Conservation (phyloP, 2,329 filamentous ascomycete species). For the Fusarium newnesense region DNA sequence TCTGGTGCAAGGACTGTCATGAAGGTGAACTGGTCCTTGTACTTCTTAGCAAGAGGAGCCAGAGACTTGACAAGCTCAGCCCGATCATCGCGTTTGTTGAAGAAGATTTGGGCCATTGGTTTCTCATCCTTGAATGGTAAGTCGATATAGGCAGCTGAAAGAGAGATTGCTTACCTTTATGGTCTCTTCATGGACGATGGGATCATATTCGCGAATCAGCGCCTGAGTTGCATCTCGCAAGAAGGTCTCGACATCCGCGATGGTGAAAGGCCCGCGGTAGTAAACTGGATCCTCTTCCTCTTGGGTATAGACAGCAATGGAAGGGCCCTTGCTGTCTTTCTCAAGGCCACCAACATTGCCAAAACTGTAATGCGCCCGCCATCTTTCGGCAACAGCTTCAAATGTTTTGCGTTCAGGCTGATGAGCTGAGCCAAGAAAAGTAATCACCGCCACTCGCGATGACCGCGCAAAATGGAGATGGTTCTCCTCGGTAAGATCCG, state of each 20-base stretch:
- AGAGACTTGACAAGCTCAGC: background rate
- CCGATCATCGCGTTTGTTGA: background rate
- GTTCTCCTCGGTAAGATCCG: background rate
- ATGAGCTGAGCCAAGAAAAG: background rate
- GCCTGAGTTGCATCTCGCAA: background rate
- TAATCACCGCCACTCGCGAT: background rate
- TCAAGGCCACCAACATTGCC: background rate
- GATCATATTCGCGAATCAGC: background rate
- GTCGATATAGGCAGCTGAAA: fast-evolving
- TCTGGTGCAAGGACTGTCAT: background rate
- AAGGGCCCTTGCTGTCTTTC: background rate
- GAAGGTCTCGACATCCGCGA: background rate
- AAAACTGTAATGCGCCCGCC: conserved; percentile 2
- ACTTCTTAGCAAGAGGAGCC: background rate
- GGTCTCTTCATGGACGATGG: background rate
- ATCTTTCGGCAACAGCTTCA: background rate
- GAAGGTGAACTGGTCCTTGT: background rate
- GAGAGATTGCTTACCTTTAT: background rate
- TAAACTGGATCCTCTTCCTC: background rate
- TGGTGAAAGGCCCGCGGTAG: background rate
- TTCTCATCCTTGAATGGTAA: background rate
- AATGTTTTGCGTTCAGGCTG: fast-evolving
- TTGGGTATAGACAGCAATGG: background rate
- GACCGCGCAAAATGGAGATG: background rate
- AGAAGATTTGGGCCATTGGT: conserved; percentile 1